Conservation (phyloP, 2,329 filamentous ascomycete species). For the Pleoardoris graminearum region DNA sequence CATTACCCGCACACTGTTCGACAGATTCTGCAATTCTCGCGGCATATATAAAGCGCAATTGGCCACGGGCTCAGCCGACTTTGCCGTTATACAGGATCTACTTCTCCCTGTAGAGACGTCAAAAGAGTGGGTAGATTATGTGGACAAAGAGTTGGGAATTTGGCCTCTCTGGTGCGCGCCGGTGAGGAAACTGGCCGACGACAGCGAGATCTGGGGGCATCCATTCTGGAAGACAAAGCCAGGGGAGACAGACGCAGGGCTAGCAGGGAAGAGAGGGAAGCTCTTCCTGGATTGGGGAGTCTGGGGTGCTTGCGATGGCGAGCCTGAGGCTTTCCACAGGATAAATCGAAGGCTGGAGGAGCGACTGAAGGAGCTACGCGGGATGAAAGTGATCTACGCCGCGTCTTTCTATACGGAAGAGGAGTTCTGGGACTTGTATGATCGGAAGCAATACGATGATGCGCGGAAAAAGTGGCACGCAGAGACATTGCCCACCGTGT, state of each 20-base stretch:
- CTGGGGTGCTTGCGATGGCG: slow-evolving; percentile 71
- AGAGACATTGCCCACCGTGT: slow-evolving; percentile 61
- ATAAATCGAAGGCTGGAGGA: slow-evolving; percentile 72
- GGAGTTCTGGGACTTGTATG: slow-evolving; percentile 67
- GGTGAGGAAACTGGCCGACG: slow-evolving; percentile 22
- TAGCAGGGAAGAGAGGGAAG: slow-evolving; percentile 1
- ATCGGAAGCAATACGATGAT: slow-evolving; percentile 59
- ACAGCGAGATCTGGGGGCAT: slow-evolving; percentile 11
- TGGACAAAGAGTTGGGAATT: slow-evolving; percentile 49
- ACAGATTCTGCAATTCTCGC: slow-evolving; percentile 61
- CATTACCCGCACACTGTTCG: slow-evolving; percentile 58
- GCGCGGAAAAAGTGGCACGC: slow-evolving; percentile 62
- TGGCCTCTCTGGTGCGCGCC: slow-evolving; percentile 63
- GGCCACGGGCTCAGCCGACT: slow-evolving; percentile 54
- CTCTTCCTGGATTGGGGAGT: slow-evolving; percentile 54
- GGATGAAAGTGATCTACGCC: slow-evolving; percentile 83
- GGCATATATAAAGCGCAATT: slow-evolving; percentile 64
- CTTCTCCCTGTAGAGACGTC: slow-evolving; percentile 56
- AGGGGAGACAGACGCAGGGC: background rate
- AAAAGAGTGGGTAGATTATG: slow-evolving; percentile 55
- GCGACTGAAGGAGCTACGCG: slow-evolving; percentile 68
- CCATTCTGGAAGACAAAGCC: slow-evolving; percentile 14
- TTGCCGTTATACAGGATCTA: slow-evolving; percentile 64
- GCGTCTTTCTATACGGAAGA: slow-evolving; percentile 75
- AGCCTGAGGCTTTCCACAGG: slow-evolving; percentile 60